Evolutionary conservation across 177 flowering plant species (phyloP).

Genomic region (Tripterygium wilfordii): DNA sequence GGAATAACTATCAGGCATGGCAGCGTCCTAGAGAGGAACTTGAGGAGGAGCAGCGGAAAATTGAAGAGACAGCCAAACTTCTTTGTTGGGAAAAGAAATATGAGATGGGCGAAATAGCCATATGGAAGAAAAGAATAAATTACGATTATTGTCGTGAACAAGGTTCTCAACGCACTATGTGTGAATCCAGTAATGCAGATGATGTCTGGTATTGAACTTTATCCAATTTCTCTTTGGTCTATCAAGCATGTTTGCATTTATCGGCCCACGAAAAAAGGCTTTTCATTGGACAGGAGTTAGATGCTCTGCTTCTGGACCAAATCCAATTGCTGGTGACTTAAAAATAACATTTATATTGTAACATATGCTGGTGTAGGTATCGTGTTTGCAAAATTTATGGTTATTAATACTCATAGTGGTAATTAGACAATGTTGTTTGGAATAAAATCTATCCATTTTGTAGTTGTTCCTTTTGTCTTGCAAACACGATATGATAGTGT

Average conservation of each 20-base stretch:
- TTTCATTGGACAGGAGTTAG: no score
- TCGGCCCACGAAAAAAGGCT: not conserved
- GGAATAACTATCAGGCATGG: slow-evolving; percentile 30
- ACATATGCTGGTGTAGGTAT: not conserved
- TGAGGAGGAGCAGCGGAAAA: slow-evolving; percentile 33
- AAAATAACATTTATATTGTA: no score
- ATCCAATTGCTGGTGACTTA: no score
- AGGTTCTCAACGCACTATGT: slow-evolving; percentile 16
- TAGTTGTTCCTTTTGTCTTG: not conserved
- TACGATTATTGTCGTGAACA: slow-evolving; percentile 17
- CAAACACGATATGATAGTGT: not conserved
- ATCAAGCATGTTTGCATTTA: not conserved
- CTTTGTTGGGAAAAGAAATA: slow-evolving; percentile 50
- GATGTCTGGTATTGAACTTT: slow-evolving; percentile 33
- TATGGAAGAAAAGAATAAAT: slow-evolving; percentile 37
- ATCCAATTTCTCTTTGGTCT: not conserved
- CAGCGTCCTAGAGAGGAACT: slow-evolving; percentile 40
- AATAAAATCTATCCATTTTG: not conserved
- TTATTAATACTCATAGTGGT: not conserved
- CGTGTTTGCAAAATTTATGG: not conserved
- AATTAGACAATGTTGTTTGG: not conserved
- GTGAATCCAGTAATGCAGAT: slow-evolving; percentile 20
- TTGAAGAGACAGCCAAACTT: slow-evolving; percentile 36
- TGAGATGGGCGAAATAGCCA: slow-evolving; percentile 41
- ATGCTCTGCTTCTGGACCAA: no score